These are phyloP conservation scores for Extremus antarcticus DNA, from an alignment of 495 filamentous ascomycete species.

Conservation along the genomic window DNA sequence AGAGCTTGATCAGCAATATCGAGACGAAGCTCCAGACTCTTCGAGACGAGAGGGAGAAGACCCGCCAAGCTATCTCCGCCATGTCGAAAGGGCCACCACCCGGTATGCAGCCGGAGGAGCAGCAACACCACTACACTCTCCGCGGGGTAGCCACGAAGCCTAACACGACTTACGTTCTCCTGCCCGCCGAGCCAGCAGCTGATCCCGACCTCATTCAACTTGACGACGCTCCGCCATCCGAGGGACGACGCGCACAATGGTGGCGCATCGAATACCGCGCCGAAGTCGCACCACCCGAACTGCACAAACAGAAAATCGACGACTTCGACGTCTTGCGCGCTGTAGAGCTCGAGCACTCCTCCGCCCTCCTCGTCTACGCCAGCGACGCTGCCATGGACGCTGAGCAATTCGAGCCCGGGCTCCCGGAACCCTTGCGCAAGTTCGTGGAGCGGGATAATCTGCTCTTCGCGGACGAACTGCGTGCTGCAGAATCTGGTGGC, in stretches of 20 bases:
- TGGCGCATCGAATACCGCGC: conserved; percentile 17
- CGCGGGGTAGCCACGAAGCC: conserved; percentile 20
- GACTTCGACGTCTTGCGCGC: conserved; percentile 21
- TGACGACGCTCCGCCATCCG: conserved; percentile 9
- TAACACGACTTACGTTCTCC: conserved; percentile 20
- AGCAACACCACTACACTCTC: conserved; percentile 16
- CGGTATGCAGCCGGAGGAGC: not conserved
- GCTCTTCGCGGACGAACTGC: conserved; percentile 6
- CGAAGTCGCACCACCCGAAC: no score
- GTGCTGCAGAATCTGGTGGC: not conserved
- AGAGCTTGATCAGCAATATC: conserved; percentile 12
- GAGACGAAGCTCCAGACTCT: conserved; percentile 13
- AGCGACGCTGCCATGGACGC: conserved; percentile 7
- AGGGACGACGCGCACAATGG: no score
- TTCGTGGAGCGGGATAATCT: conserved; percentile 13
- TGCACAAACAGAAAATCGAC: not conserved
- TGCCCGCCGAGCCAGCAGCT: not conserved
- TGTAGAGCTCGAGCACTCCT: conserved; percentile 15
- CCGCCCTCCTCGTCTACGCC: conserved; percentile 17
- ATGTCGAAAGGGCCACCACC: conserved; percentile 10
- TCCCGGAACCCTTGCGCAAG: conserved; percentile 7
- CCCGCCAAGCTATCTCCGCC: conserved; percentile 6
- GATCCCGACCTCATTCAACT: conserved; percentile 5
- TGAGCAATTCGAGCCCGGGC: not conserved
- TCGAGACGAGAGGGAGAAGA: conserved; percentile 11